Evolutionary conservation across 805 yeast species (phyloP), one percentile per base, ranked within the genome.

Genomic region (Wickerhamiella australiensis): DNA sequence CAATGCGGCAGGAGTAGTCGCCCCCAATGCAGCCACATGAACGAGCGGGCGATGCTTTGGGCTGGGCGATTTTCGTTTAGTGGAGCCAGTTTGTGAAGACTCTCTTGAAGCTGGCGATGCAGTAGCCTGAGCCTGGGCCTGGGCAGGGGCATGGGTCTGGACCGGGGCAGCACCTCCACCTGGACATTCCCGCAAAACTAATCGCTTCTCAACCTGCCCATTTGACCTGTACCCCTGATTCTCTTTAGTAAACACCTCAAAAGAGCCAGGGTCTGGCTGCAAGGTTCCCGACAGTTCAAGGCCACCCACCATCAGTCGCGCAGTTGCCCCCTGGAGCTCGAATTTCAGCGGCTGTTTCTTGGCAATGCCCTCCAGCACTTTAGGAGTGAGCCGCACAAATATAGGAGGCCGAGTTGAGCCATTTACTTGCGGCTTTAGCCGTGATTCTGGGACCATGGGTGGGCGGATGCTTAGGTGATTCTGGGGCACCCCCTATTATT

Each of bases 1-100:
- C 11, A 75, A 55, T 1, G 61, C 62, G 2, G 58, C 55, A 1
- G 60, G 53, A 0, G 74, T 57, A 15, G 63, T 59, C 1, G 79
- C 78, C 1, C 77, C 79, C 38, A 75, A 59, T 1, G 80, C 76
- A 33, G 76, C 56, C 22, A 71, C 59, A 53, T 72, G 73, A 20
- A 74, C 56, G 35, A 75, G 63, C 47, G 72, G 68, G 23, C 47
- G 15, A 25, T 45, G 47, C 18, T 35, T 33, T n/a, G 47, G 47
- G 17, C 23, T 12, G 3, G 31, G 46, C 25, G 46, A 38, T 20
- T 20, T 25, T 18, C 38, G 38, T 20, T 33, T 33, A 20, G 33
- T 20, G 15, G 42, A 17, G 8, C 9, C 36, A 3, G 49, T 29
- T 5, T 22, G 5, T 3, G 42, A 27, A 15, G 42, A 13, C 42